Percentiles rank a stretch among this genome's conserved stretches.
Evolutionary conservation across 768 basidiomycete species (phyloP).

Genomic region (Gymnopilus dilepis): DNA sequence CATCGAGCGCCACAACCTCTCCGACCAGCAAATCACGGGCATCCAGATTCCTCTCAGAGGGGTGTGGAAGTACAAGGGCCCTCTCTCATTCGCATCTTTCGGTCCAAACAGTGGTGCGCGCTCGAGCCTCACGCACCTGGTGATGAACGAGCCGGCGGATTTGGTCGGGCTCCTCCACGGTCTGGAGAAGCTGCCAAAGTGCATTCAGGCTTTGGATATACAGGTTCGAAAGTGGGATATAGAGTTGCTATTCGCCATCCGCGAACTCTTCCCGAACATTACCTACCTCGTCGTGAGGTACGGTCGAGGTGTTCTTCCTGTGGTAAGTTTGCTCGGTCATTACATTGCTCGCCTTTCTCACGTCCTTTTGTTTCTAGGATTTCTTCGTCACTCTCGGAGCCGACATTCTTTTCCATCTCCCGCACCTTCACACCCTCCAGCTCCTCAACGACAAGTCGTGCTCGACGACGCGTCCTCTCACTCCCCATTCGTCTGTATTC

Average conservation of each 20-base stretch:
- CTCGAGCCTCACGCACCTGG: constrained; percentile 24
- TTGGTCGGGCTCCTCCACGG: constrained; percentile 23
- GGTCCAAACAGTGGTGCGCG: neutral
- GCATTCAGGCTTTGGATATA: constrained; percentile 29
- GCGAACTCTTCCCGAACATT: constrained; percentile 28
- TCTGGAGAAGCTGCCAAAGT: constrained; percentile 28
- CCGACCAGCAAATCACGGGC: constrained; percentile 29
- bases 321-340: constrained; percentile 24
- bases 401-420: constrained; percentile 32
- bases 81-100: constrained; percentile 28
- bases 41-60: constrained; percentile 28
- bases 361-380: constrained; percentile 21
- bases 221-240: constrained; percentile 34
- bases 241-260: constrained; percentile 36
- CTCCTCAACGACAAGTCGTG: constrained; percentile 22
- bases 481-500: neutral
- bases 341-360: neutral
- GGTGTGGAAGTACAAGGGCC: constrained; percentile 35
- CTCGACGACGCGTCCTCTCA: neutral
- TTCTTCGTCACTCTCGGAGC: constrained; percentile 36
- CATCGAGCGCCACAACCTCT: constrained; percentile 32
- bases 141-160: constrained; percentile 28
- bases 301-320: constrained; percentile 27
- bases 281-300: constrained; percentile 28
- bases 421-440: constrained; percentile 29